Conservation (phyloP, 2,329 filamentous ascomycete species). For the Thielaviopsis ethacetica region DNA sequence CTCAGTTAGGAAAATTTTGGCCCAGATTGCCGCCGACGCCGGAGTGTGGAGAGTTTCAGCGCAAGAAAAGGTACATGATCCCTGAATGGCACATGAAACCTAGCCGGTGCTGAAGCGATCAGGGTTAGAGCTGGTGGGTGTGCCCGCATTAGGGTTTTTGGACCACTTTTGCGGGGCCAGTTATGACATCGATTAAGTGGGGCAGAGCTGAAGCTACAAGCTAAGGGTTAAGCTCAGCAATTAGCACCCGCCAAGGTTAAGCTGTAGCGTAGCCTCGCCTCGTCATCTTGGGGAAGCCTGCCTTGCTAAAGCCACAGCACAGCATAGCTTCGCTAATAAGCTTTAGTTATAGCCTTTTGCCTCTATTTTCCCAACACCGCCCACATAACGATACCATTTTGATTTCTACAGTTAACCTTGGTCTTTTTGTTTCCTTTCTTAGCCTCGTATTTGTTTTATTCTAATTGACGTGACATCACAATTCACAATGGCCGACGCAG, state of each 20-base stretch:
- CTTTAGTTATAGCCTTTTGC: neutral
- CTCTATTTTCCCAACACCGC: neutral
- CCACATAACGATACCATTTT: neutral
- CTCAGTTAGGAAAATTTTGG: neutral
- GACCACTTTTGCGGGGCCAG: neutral
- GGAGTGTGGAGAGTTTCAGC: neutral
- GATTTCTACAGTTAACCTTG: neutral
- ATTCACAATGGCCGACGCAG: slow-evolving; percentile 57
- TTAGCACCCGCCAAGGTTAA: neutral
- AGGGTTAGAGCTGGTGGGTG: neutral
- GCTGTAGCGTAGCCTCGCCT: neutral
- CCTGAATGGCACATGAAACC: neutral
- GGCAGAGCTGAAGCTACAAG: neutral
- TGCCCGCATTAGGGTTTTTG: neutral
- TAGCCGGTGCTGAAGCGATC: neutral
- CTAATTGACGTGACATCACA: slow-evolving; percentile 1
- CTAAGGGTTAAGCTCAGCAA: neutral
- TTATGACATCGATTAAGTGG: neutral
- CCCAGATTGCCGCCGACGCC: neutral
- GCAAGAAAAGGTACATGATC: neutral
- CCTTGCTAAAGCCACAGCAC: neutral
- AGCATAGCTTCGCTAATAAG: neutral
- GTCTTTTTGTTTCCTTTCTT: neutral
- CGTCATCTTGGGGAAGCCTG: neutral
- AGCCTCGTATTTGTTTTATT: neutral